Evolutionary conservation across 441 rosid genomes (phyloP).

Genomic region (Jatropha podagrica): DNA sequence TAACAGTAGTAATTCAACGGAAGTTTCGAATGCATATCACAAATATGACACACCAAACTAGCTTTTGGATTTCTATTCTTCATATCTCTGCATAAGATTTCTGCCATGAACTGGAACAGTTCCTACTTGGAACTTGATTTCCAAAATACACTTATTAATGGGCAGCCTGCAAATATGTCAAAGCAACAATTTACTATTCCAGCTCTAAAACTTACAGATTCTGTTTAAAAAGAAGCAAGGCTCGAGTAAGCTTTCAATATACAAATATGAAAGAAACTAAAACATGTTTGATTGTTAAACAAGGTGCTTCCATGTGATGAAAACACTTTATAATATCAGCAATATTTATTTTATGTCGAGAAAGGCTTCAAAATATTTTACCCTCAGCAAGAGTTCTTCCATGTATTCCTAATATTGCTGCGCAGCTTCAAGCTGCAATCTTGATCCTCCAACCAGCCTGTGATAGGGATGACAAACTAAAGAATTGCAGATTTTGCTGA

Average conservation of each 20-base stretch:
- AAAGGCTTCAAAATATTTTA: neutral
- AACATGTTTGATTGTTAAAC: neutral
- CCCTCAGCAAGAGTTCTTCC: neutral
- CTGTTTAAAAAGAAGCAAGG: neutral
- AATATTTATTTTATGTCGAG: neutral
- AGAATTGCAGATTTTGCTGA: neutral
- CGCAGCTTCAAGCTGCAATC: neutral
- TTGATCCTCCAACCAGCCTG: neutral
- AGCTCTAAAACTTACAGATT: neutral
- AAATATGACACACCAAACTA: neutral
- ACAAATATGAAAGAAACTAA: neutral
- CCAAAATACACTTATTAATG: neutral
- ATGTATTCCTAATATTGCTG: neutral
- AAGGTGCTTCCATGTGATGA: neutral
- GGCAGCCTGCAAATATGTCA: neutral
- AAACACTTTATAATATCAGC: neutral
- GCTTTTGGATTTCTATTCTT: neutral
- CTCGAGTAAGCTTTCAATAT: neutral
- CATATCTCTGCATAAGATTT: neutral
- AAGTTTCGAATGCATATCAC: neutral
- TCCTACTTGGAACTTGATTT: neutral
- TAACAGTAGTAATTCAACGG: neutral
- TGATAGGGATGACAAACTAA: neutral
- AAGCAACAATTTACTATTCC: neutral
- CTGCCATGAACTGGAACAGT: neutral